Evolutionary conservation across 139 green algal species (phyloP).

Genomic region (Mychonastes homosphaera): DNA sequence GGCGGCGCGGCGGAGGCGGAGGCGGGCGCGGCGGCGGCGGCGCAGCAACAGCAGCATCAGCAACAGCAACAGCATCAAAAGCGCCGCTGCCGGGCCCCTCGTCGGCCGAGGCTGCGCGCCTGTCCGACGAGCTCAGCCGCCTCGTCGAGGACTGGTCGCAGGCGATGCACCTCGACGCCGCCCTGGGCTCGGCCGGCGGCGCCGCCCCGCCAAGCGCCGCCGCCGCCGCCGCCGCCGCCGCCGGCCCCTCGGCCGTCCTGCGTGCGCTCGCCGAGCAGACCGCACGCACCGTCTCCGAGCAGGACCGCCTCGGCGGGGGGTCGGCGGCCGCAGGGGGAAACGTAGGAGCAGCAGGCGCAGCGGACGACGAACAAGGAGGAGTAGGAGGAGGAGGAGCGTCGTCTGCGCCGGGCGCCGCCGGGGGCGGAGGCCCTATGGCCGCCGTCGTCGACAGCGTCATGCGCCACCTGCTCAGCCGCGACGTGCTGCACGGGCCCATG

Average conservation of each 20-base stretch:
- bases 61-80: conserved; percentile 8
- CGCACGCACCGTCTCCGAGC: conserved; percentile 28
- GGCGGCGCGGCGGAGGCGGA: background rate
- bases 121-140: too few relatives aligned
- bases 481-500: conserved; percentile 75
- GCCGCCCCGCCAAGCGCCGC: background rate
- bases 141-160: too few relatives aligned
- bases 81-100: background rate
- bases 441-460: conserved; percentile 69
- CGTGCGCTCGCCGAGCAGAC: conserved; percentile 32
- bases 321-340: background rate
- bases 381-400: conserved; percentile 1
- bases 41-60: background rate
- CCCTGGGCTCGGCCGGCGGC: background rate
- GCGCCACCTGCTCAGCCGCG: conserved; percentile 76
- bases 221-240: background rate
- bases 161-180: too few relatives aligned
- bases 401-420: conserved; percentile 8
- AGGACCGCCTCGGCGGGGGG: background rate
- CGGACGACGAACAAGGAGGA: background rate
- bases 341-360: background rate
- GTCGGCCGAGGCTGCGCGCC: too few relatives aligned
- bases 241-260: conserved; percentile 15
- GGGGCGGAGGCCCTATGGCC: conserved; percentile 24
- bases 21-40: background rate